Conservation (phyloP, 1,284 basidiomycete genomes). For the Cystobasidiaceae sp. region DNA sequence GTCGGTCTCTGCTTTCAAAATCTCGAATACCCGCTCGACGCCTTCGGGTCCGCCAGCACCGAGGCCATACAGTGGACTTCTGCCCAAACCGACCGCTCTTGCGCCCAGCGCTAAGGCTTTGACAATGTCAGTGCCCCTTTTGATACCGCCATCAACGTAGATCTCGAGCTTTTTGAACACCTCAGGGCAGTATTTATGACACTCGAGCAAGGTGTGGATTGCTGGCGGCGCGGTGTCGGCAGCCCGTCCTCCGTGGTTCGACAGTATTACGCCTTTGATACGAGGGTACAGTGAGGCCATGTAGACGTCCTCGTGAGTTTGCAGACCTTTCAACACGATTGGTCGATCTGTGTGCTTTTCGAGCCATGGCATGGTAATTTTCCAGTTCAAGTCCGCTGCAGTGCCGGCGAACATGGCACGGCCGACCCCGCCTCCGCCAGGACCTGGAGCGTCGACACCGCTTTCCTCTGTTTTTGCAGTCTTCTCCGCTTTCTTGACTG, state of each 20-base stretch:
- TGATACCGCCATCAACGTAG: slow-evolving; percentile 82
- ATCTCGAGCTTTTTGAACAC: slow-evolving; percentile 66
- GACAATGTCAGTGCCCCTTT: slow-evolving; percentile 80
- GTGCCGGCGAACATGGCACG: slow-evolving; percentile 17
- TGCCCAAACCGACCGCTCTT: slow-evolving; percentile 76
- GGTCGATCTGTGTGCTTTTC: slow-evolving; percentile 47
- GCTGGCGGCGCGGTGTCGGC: slow-evolving; percentile 35
- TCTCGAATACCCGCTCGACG: slow-evolving; percentile 22
- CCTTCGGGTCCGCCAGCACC: slow-evolving; percentile 15
- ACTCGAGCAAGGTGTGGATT: slow-evolving; percentile 43
- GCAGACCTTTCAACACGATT: slow-evolving; percentile 52
- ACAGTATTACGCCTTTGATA: slow-evolving; percentile 45
- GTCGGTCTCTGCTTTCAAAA: slow-evolving; percentile 22
- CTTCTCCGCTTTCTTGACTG: not conserved
- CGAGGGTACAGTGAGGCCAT: slow-evolving; percentile 43
- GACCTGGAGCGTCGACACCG: slow-evolving; percentile 6
- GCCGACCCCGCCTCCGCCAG: slow-evolving; percentile 18
- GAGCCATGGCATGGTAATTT: slow-evolving; percentile 51
- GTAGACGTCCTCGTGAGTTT: slow-evolving; percentile 62
- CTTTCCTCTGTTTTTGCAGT: not conserved
- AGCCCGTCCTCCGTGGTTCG: slow-evolving; percentile 51
- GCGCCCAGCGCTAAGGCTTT: slow-evolving; percentile 90
- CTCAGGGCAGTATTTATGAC: slow-evolving; percentile 66
- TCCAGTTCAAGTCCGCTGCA: slow-evolving; percentile 36
- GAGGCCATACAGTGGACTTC: slow-evolving; percentile 30